Base-by-base conservation (phyloP, 1,284 basidiomycete species). In the Boletus semigastroideus region DNA sequence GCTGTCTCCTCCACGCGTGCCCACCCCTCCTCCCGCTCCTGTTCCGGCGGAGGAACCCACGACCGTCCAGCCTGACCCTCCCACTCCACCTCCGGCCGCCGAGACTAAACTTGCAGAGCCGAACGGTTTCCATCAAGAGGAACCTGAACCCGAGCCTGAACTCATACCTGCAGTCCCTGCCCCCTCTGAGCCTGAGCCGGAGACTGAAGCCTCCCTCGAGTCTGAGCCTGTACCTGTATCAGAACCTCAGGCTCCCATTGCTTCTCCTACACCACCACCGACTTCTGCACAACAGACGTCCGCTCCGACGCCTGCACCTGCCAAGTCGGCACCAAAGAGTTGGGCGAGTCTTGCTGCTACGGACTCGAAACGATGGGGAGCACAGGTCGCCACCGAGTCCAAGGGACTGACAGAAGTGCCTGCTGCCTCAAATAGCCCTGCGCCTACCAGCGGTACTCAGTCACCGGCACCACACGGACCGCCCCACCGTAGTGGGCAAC, bases 301-400 rank as follows among this genome's bases (percentile, higher is more conserved):
- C 28, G 57, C 69, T 39, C 64, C 71, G 19, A 59, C 67, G 5
- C 64, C 59, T 40, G 61, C 64, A 20, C 70, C 67, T 14, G 62
- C 78, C 20, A 80, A 76, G 19, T 84, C 88, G 14, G 74, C 63
- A 20, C 85, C 86, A 20, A 90, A 92, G 69, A 90, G 88, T 1
- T 97, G 94, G 94, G 94, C 94, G 0, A 89, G 87, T 54, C 83
- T 96, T 45, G 94, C 94, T 48, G 92, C 93, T 34, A 71, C 87
- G 20, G 87, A 89, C 62, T 72, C 80, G 31, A 85, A 82, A 66
- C 86, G 87, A 65, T 94, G 91, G 91, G 90, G 90, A 41, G 66
- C 83, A 1, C 80, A 83, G 16, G 87, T 90, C 37, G 87, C 89
- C 9, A 78, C 81, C 55, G 86, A 91, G 53, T 82, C 83, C 1